phyloP scores from a whole-genome alignment of 1,284 basidiomycete genomes.

The Agroathelia rolfsii region DNA sequence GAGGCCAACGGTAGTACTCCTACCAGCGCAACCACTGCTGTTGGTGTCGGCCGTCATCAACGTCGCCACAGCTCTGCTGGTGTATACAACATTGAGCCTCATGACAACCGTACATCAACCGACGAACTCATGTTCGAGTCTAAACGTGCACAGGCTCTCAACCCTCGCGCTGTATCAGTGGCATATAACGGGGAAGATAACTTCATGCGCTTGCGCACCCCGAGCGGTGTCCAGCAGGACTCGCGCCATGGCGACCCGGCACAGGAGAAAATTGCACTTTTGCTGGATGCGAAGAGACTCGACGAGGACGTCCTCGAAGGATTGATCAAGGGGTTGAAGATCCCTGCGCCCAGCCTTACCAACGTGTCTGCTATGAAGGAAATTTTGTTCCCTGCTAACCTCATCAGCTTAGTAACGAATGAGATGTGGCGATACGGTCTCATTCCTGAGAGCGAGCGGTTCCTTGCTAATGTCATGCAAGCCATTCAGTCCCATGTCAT shows the following conservation, averaged over 20 bases:
- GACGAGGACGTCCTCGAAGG: constrained; percentile 94
- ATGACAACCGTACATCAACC: constrained; percentile 58
- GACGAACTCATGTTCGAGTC: constrained; percentile 75
- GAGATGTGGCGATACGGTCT: constrained; percentile 99
- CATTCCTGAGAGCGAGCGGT: constrained; percentile 93
- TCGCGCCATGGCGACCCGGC: constrained; percentile 77
- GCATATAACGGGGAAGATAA: constrained; percentile 78
- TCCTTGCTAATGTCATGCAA: constrained; percentile 99
- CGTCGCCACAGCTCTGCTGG: constrained; percentile 82
- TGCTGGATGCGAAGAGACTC: constrained; percentile 85
- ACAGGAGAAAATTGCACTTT: constrained; percentile 90
- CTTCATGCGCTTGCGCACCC: constrained; percentile 53
- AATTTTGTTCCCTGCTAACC: constrained; percentile 98
- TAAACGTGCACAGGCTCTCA: constrained; percentile 65
- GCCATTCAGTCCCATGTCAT: constrained; percentile 96
- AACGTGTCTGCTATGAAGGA: constrained; percentile 94
- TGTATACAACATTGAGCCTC: constrained; percentile 54
- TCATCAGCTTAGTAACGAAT: constrained; percentile 95
- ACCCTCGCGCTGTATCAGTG: constrained; percentile 88
- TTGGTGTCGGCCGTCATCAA: constrained; percentile 51
- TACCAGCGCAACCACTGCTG: constrained; percentile 25
- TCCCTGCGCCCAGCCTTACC: constrained; percentile 83
- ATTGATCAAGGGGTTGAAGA: constrained; percentile 86
- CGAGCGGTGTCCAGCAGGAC: constrained; percentile 70
- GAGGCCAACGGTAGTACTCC: constrained; percentile 32